A percentile compares a stretch with the other conserved stretches of the same genome.
Conservation (phyloP, 768 basidiomycete genomes). For the Symmetrospora coprosmae region DNA sequence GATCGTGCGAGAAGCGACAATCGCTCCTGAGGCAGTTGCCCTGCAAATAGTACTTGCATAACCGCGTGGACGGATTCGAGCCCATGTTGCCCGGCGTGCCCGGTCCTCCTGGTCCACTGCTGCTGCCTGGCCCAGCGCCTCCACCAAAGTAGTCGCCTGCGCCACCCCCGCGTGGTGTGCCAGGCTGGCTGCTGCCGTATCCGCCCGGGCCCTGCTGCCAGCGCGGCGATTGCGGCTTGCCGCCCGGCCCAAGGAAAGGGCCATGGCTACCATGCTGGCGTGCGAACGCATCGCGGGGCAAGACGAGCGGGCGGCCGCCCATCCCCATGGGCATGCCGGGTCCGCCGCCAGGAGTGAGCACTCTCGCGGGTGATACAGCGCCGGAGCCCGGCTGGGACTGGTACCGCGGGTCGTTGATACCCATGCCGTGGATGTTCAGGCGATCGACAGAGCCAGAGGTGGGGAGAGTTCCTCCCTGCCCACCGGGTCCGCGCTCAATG, state of each 20-base stretch:
- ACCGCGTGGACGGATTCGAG: constrained; percentile 44
- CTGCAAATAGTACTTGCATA: constrained; percentile 90
- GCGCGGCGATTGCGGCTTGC: too few relatives aligned
- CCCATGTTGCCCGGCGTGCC: constrained; percentile 29
- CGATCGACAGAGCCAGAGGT: constrained; percentile 4
- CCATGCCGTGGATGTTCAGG: not conserved
- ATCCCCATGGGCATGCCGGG: constrained; percentile 30
- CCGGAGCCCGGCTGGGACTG: constrained; percentile 7
- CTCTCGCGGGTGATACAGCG: too few relatives aligned
- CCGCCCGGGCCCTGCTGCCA: too few relatives aligned
- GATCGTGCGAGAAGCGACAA: constrained; percentile 57
- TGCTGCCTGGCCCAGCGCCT: constrained; percentile 30
- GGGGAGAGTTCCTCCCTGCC: constrained; percentile 46
- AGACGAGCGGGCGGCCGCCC: too few relatives aligned
- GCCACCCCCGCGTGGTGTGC: constrained; percentile 28
- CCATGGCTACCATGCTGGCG: too few relatives aligned
- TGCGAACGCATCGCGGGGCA: too few relatives aligned
- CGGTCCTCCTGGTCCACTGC: constrained; percentile 26
- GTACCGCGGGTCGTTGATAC: not conserved
- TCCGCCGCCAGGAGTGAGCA: constrained; percentile 11
- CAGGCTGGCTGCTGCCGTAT: too few relatives aligned
- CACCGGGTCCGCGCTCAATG: constrained; percentile 48
- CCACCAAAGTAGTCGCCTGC: constrained; percentile 16
- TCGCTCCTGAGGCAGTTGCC: constrained; percentile 92
- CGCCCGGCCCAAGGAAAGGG: too few relatives aligned